These are phyloP conservation scores for Dunaliella primolecta DNA, from an alignment of 139 green algal genomes.

Conservation along the genomic window DNA sequence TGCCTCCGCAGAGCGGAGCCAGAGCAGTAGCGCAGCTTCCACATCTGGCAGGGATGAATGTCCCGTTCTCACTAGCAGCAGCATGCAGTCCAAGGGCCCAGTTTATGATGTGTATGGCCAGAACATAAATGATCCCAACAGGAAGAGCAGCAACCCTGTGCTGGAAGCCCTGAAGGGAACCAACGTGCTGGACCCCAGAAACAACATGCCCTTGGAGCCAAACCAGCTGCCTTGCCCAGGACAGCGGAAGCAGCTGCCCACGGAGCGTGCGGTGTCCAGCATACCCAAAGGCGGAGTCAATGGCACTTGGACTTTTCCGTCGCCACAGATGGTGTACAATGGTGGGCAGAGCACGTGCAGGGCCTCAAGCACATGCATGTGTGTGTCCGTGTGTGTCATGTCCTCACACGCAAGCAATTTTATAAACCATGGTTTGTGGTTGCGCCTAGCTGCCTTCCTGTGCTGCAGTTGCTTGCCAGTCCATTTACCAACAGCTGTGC, in stretches of 20 bases:
- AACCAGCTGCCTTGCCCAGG: slow-evolving; percentile 83
- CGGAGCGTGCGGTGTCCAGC: slow-evolving; percentile 59
- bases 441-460: too few relatives aligned
- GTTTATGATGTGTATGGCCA: slow-evolving; percentile 95
- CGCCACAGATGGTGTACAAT: slow-evolving; percentile 98
- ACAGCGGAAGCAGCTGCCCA: slow-evolving; percentile 77
- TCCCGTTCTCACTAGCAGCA: not conserved
- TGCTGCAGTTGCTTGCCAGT: too few relatives aligned
- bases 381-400: not conserved
- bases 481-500: too few relatives aligned
- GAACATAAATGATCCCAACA: slow-evolving; percentile 56
- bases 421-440: too few relatives aligned
- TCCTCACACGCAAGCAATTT: too few relatives aligned
- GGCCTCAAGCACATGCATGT: not conserved
- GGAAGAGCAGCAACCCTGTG: slow-evolving; percentile 9
- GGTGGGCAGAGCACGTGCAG: slow-evolving; percentile 60
- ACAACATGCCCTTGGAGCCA: slow-evolving; percentile 90
- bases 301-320: slow-evolving; percentile 87
- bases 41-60: not conserved
- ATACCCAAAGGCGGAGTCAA: slow-evolving; percentile 91
- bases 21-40: not conserved
- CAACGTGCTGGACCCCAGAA: slow-evolving; percentile 70
- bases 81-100: not conserved
- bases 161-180: slow-evolving; percentile 29
- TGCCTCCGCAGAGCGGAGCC: too few relatives aligned